phyloP scores from a whole-genome alignment of 1,139 yeast species.

The Pichia terricola region DNA sequence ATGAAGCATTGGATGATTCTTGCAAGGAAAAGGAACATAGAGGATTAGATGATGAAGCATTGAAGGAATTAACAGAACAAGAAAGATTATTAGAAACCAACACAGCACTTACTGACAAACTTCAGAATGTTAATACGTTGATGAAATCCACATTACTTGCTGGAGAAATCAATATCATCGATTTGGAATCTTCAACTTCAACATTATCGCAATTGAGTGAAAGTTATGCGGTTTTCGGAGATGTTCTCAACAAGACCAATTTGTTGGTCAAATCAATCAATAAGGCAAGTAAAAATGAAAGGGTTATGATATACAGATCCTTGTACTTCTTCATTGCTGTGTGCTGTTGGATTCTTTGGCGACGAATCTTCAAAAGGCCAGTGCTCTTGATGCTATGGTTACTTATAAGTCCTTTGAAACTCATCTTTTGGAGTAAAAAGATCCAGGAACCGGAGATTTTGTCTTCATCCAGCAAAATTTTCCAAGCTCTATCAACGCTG shows the following conservation, averaged over 20 bases:
- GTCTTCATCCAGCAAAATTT: too few species aligned
- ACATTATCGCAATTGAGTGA: conserved; percentile 41
- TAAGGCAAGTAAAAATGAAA: conserved; percentile 56
- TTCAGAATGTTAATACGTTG: conserved; percentile 23
- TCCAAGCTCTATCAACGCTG: too few species aligned
- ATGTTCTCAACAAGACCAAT: conserved; percentile 43
- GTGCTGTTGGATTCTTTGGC: conserved; percentile 55
- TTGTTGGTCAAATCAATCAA: conserved; percentile 55
- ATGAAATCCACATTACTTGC: conserved; percentile 30
- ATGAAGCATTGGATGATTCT: neutral
- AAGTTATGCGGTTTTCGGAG: conserved; percentile 44
- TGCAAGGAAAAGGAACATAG: conserved; percentile 3
- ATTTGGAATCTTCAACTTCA: conserved; percentile 49
- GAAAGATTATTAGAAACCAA: conserved; percentile 23
- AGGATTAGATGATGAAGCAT: conserved; percentile 3
- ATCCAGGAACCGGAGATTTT: too few species aligned
- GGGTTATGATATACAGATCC: conserved; percentile 49
- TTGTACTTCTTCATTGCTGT: conserved; percentile 48
- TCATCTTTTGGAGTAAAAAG: conserved; percentile 14
- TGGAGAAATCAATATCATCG: conserved; percentile 52
- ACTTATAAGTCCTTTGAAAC: conserved; percentile 31
- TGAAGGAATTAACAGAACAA: conserved; percentile 17
- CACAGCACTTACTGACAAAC: conserved; percentile 19
- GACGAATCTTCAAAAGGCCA: conserved; percentile 51
- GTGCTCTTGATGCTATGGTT: conserved; percentile 51